Evolutionary conservation across 345 rosid species (phyloP).

Genomic region (Camelina hispida): DNA sequence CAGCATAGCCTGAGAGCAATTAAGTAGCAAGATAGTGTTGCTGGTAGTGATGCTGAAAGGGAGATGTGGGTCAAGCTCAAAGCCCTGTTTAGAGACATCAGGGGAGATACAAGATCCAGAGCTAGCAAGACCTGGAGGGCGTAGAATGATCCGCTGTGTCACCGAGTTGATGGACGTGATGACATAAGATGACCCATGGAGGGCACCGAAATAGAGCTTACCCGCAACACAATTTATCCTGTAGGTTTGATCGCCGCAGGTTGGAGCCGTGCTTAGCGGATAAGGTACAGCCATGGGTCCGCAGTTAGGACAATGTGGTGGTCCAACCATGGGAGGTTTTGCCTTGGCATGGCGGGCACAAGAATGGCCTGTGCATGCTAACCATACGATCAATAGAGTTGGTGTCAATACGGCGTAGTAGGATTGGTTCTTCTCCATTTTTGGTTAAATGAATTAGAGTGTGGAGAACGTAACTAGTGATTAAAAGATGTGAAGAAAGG

Average conservation of each 20-base stretch:
- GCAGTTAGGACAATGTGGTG: constrained; percentile 48
- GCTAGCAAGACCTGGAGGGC: constrained; percentile 42
- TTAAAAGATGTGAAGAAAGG: constrained; percentile 12
- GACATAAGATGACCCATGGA: constrained; percentile 54
- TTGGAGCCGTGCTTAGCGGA: constrained; percentile 49
- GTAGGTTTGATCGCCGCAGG: constrained; percentile 49
- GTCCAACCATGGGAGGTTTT: constrained; percentile 28
- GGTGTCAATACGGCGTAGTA: constrained; percentile 14
- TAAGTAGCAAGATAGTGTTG: constrained; percentile 59
- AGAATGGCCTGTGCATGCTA: constrained; percentile 13
- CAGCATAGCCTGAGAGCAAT: constrained; percentile 52
- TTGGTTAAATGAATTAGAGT: not conserved
- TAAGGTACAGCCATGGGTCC: constrained; percentile 52
- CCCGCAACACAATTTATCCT: constrained; percentile 52
- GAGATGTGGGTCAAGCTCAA: constrained; percentile 47
- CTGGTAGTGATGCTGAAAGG: constrained; percentile 58
- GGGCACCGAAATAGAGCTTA: constrained; percentile 50
- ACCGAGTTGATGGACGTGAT: constrained; percentile 55
- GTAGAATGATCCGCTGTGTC: constrained; percentile 48
- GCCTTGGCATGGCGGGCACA: constrained; percentile 37
- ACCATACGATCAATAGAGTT: constrained; percentile 30
- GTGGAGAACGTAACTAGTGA: not conserved
- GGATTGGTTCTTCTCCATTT: constrained; percentile 28
- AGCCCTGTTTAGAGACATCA: constrained; percentile 50
- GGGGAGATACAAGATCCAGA: constrained; percentile 49